Conservation (phyloP, 345 rosid genomes). For the Lepidium aucheri region DNA sequence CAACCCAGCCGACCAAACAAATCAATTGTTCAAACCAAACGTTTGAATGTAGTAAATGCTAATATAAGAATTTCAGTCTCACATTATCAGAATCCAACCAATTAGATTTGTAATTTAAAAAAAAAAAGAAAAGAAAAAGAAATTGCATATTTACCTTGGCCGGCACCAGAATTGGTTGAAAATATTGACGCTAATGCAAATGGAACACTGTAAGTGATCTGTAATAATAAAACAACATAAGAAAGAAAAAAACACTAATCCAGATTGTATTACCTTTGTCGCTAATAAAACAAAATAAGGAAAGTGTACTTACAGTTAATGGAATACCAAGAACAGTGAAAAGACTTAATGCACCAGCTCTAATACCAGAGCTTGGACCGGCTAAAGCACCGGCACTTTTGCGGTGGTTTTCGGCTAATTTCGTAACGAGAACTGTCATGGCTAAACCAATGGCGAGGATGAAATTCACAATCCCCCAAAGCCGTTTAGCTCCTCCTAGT, state of each 20-base stretch:
- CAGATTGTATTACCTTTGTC: too few species aligned
- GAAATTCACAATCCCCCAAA: constrained; percentile 66
- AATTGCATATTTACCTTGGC: constrained; percentile 51
- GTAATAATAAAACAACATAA: constrained; percentile 6
- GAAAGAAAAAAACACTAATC: not conserved
- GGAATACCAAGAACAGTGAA: constrained; percentile 74
- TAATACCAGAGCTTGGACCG: constrained; percentile 33
- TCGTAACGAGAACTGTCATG: constrained; percentile 41
- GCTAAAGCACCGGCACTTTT: not conserved
- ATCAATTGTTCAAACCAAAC: not conserved
- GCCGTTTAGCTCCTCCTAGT: constrained; percentile 43
- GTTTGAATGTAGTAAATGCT: not conserved
- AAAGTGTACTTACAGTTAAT: constrained; percentile 43
- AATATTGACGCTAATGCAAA: constrained; percentile 84
- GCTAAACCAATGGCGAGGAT: constrained; percentile 43
- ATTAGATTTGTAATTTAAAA: not conserved
- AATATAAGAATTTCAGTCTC: not conserved
- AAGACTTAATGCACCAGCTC: constrained; percentile 39
- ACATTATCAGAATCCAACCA: not conserved
- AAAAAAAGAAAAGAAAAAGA: not conserved
- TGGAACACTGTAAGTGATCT: constrained; percentile 68
- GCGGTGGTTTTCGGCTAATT: constrained; percentile 41
- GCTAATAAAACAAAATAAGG: not conserved
- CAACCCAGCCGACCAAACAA: not conserved
- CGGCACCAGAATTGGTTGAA: constrained; percentile 45